Base-by-base conservation (phyloP, 2,329 filamentous ascomycete species). In the Pseudopithomyces maydicus region DNA sequence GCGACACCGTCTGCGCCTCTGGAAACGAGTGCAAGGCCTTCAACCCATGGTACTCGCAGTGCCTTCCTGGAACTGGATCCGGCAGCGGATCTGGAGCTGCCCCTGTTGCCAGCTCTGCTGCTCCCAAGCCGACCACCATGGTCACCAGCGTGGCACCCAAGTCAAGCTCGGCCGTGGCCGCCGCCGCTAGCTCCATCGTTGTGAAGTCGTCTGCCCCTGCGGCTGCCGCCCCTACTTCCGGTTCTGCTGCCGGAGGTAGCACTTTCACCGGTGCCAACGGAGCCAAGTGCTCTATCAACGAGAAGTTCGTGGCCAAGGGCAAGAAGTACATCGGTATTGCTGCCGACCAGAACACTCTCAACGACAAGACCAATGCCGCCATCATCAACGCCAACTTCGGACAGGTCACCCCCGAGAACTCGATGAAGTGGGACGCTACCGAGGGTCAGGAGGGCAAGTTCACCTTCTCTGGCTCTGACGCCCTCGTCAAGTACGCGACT, bases 371-470 rank as follows among this genome's bases (percentile, higher is more conserved):
- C 61, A 84, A 82, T 56, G 80, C 80, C n/a, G 79, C 80, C 56
- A 80, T 88, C 66, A 84, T 90, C 72, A 80, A 82, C 59, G 77
- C 79, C 52, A 78, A 88, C 72, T 90, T 89, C 59, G 86, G 87
- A 19, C 83, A 86, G 70, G 78, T 90, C 20, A 89, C 87, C 0
- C 82, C 84, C 1, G 88, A 90, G 78, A 90, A 90, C 79, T 66
- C 60, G 64, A 88, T 89, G 83, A 90, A 90, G 76, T 90, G 87
- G 87, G 85, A 88, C 63, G 76, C 82, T 33, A 79, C 79, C 17
- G 78, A 88, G 72, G 67, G 69, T 53, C 69, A 70, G 26, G 77
- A 79, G 57, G 81, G 80, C 57, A 68, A 63, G 1, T 90, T 86
- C 80, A 85, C 77, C 61, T 88, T 86, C 64, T 70, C 65, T 15